Percentiles rank a stretch among this genome's conserved stretches.
Conservation (phyloP, 495 filamentous ascomycete species). For the Penicillium desertorum region DNA sequence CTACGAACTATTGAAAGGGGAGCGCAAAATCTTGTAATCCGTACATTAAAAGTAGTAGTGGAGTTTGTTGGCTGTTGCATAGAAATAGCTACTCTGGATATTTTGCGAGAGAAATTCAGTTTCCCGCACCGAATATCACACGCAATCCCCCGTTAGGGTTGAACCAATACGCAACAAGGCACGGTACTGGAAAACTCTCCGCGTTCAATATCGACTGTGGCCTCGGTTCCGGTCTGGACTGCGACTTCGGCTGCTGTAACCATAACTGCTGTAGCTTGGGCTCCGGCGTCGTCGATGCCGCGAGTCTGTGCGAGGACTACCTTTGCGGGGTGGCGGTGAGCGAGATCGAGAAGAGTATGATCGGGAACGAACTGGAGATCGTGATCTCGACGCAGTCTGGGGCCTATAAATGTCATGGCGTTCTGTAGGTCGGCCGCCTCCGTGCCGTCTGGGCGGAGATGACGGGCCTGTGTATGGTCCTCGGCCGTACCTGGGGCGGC, state of each 20-base stretch:
- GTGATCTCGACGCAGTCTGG: constrained; percentile 45
- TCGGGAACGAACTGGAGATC: constrained; percentile 43
- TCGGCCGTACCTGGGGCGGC: constrained; percentile 37
- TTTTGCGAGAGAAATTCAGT: background rate
- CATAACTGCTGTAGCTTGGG: constrained; percentile 56
- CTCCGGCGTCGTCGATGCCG: constrained; percentile 48
- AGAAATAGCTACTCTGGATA: constrained; percentile 1
- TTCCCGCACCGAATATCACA: background rate
- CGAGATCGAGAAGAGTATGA: constrained; percentile 38
- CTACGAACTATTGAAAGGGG: background rate
- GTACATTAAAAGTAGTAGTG: background rate
- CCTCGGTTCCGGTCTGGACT: constrained; percentile 43
- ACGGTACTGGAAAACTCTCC: background rate
- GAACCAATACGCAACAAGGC: background rate
- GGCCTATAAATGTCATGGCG: constrained; percentile 53
- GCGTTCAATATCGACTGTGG: constrained; percentile 31
- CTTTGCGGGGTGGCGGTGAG: constrained; percentile 36
- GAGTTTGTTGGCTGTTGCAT: background rate
- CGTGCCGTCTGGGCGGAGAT: constrained; percentile 41
- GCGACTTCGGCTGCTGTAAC: constrained; percentile 49
- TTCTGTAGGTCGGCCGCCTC: constrained; percentile 40
- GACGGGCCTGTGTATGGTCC: constrained; percentile 30
- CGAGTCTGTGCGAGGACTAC: constrained; percentile 29
- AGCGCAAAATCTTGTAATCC: background rate
- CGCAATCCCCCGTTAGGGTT: background rate